Percentiles rank a stretch among this genome's conserved stretches.
Evolutionary conservation across 768 basidiomycete species (phyloP).

Genomic region (Sutorius australiensis): DNA sequence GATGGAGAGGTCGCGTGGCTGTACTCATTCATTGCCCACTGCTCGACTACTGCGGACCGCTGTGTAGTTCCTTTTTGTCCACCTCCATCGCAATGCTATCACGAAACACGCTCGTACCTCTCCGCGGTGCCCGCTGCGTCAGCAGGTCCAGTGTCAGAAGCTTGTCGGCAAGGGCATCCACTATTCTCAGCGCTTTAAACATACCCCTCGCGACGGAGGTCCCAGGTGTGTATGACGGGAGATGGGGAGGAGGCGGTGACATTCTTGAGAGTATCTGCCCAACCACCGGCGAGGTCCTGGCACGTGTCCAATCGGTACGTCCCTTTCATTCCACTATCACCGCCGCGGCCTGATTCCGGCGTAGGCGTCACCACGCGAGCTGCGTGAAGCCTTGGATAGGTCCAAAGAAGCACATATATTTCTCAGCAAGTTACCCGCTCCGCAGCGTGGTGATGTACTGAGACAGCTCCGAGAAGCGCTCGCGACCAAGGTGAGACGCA

Average conservation of each 20-base stretch:
- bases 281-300: constrained; percentile 82
- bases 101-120: constrained; percentile 15
- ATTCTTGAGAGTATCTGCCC: constrained; percentile 72
- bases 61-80: not conserved
- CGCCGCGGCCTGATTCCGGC: constrained; percentile 10
- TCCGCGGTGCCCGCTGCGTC: constrained; percentile 20
- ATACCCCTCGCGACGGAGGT: constrained; percentile 55
- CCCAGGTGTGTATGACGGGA: constrained; percentile 77
- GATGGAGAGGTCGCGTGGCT: constrained; percentile 18
- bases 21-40: constrained; percentile 5
- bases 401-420: constrained; percentile 68
- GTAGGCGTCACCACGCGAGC: constrained; percentile 69
- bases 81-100: constrained; percentile 20
- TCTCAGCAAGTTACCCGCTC: constrained; percentile 80
- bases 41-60: not conserved
- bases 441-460: constrained; percentile 82
- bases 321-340: not conserved
- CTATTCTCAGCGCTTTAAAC: constrained; percentile 60
- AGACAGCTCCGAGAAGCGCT: constrained; percentile 85
- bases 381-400: constrained; percentile 62
- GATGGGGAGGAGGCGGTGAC: constrained; percentile 75
- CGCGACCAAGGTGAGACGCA: constrained; percentile 57
- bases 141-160: constrained; percentile 30
- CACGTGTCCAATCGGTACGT: constrained; percentile 65
- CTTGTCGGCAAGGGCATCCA: constrained; percentile 68